Evolutionary conservation across 192 early-diverging fungal genomes (phyloP).

Genomic region (Kickxella alabastrina): DNA sequence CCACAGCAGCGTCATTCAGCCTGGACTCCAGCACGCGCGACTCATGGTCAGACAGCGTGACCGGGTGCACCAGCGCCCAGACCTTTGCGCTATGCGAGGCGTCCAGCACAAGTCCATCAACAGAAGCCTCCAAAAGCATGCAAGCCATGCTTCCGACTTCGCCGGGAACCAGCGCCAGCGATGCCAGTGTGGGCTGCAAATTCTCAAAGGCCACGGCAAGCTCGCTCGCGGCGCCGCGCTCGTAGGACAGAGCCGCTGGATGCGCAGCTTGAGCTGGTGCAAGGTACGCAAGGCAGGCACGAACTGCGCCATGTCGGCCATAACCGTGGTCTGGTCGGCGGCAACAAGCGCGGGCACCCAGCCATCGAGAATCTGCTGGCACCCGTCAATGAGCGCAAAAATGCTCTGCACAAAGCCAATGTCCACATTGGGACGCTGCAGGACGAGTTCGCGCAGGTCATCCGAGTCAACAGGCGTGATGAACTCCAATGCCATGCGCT

Average conservation of each 20-base stretch:
- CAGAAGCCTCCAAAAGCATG: neutral
- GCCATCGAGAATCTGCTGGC: slow-evolving; percentile 6
- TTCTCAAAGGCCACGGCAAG: slow-evolving; percentile 42
- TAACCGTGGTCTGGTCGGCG: neutral
- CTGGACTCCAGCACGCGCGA: slow-evolving; percentile 20
- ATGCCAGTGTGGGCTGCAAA: slow-evolving; percentile 12
- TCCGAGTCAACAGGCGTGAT: neutral
- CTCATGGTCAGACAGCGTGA: slow-evolving; percentile 19
- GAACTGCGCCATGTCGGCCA: neutral
- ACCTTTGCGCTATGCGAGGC: slow-evolving; percentile 26
- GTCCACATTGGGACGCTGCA: slow-evolving; percentile 37
- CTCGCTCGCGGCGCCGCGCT: slow-evolving; percentile 17
- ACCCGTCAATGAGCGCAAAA: slow-evolving; percentile 32
- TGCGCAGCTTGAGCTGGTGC: slow-evolving; percentile 5
- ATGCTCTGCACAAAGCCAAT: slow-evolving; percentile 12
- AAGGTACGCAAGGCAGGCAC: slow-evolving; percentile 16
- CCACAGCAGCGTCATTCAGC: neutral
- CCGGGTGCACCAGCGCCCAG: slow-evolving; percentile 32
- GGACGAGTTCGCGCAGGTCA: slow-evolving; percentile 19
- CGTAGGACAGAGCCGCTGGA: slow-evolving; percentile 9
- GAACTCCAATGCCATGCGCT: slow-evolving; percentile 10
- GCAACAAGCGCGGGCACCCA: slow-evolving; percentile 15
- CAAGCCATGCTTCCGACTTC: neutral
- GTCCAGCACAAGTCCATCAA: slow-evolving; percentile 20
- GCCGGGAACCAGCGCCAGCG: neutral